A percentile compares a stretch with the other conserved stretches of the same genome.
Evolutionary conservation across 2,329 filamentous ascomycete genomes (phyloP).

Genomic region (Microsporum audouinii): DNA sequence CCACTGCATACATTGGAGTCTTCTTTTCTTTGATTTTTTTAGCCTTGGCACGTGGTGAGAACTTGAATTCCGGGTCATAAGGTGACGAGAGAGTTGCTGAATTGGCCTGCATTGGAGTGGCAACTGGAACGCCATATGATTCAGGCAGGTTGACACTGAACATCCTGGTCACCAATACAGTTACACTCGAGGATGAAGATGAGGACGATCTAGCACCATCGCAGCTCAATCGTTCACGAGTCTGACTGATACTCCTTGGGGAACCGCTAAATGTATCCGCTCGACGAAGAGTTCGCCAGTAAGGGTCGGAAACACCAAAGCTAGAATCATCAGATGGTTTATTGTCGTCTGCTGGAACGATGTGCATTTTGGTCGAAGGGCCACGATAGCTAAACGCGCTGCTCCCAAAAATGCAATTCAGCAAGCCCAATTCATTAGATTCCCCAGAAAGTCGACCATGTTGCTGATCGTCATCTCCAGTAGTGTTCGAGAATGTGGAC

Average conservation of each 20-base stretch:
- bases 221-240: slow-evolving; percentile 20
- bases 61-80: slow-evolving; percentile 28
- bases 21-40: slow-evolving; percentile 42
- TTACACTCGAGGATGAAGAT: slow-evolving; percentile 33
- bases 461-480: slow-evolving; percentile 25
- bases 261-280: slow-evolving; percentile 27
- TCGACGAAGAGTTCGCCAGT: slow-evolving; percentile 22
- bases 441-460: slow-evolving; percentile 33
- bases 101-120: slow-evolving; percentile 22
- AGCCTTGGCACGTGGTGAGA: slow-evolving; percentile 30
- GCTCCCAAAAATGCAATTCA: slow-evolving; percentile 52
- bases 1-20: slow-evolving; percentile 49
- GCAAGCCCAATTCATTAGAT: slow-evolving; percentile 40
- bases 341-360: slow-evolving; percentile 37
- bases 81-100: slow-evolving; percentile 23
- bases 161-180: slow-evolving; percentile 47
- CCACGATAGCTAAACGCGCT: slow-evolving; percentile 46
- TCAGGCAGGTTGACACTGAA: slow-evolving; percentile 47
- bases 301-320: slow-evolving; percentile 16
- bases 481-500: slow-evolving; percentile 33
- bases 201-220: slow-evolving; percentile 10
- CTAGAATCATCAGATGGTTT: slow-evolving; percentile 17
- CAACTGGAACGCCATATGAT: slow-evolving; percentile 27
- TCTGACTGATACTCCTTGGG: slow-evolving; percentile 12
- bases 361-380: slow-evolving; percentile 51